These are phyloP conservation scores for Acaromyces ingoldii DNA, from an alignment of 1,284 basidiomycete genomes.

Conservation along the genomic window DNA sequence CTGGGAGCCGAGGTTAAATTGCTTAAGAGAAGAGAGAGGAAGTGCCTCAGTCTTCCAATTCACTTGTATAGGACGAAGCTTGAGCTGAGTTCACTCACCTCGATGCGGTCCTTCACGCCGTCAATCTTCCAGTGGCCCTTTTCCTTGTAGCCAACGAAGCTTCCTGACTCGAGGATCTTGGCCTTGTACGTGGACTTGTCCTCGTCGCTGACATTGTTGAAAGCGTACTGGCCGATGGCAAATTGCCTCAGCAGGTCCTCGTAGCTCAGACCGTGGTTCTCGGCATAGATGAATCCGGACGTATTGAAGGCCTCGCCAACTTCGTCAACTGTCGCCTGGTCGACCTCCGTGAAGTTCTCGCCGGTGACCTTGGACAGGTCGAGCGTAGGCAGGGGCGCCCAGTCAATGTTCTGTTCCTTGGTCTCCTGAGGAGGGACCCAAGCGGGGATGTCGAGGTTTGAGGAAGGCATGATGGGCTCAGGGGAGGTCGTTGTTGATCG, in stretches of 20 bases:
- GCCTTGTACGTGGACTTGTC: constrained; percentile 46
- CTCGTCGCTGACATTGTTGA: constrained; percentile 32
- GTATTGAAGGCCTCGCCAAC: constrained; percentile 40
- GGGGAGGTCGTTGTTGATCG: neutral
- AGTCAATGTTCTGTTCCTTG: constrained; percentile 37
- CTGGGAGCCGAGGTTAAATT: constrained; percentile 54
- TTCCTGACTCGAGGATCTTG: constrained; percentile 38
- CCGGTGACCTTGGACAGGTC: constrained; percentile 42
- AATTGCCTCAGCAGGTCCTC: constrained; percentile 46
- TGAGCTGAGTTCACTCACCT: constrained; percentile 10
- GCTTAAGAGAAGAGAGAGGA: constrained; percentile 14
- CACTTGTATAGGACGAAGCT: neutral
- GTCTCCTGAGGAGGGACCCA: constrained; percentile 42
- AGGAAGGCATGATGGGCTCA: constrained; percentile 1
- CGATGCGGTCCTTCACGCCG: constrained; percentile 52
- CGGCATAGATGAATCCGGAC: constrained; percentile 48
- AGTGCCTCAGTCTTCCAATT: too few species aligned
- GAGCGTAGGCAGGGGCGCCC: constrained; percentile 46
- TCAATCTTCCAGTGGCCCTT: constrained; percentile 53
- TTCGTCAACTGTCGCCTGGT: constrained; percentile 26
- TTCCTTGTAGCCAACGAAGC: constrained; percentile 54
- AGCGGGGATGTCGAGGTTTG: constrained; percentile 23
- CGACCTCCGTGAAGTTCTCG: constrained; percentile 37
- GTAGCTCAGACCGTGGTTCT: constrained; percentile 45
- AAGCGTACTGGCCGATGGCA: constrained; percentile 47